Evolutionary conservation across 306 rosid genomes (phyloP), one percentile per base, ranked within the genome.

Genomic region (Acmispon strigosus): DNA sequence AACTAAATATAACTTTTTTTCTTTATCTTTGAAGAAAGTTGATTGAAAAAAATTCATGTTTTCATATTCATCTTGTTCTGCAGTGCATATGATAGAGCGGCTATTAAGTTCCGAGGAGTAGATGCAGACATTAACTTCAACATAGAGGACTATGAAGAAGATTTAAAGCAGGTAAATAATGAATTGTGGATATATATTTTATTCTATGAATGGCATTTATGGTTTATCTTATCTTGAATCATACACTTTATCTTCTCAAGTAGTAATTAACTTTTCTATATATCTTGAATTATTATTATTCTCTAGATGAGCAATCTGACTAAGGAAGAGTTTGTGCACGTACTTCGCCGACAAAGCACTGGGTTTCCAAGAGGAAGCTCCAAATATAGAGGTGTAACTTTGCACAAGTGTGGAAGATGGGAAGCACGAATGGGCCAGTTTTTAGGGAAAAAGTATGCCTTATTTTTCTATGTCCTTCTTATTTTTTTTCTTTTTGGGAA

Each of bases 331-430:
- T 95, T 95, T 67, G 99, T 95, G 67, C 99, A 95, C 81, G 99
- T 95, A 72, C 99, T 95, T 68, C 95, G 99, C 74, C 90, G 99
- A 89, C 99, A 95, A 86, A 95, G 99, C 83, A 95, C 97, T 71
- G 99, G 99, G 18, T 95, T 87, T 80, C 99, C 99, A 1, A 87
- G 99, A 78, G 99, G 99, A 17, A 95, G 99, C 84, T 95, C 99
- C 29, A 95, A 95, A 80, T 95, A 87, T 82, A 91, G 99, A 85
- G 99, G 99, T 58, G 99, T 95, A 15, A 95, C 99, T 14, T 84
- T 95, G 80, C 99, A 95, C 71, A 95, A 95, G 76, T 95, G 99
- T 81, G 99, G 99, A 72, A 85, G 99, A 89, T 95, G 99, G 99
- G 99, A 95, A 15, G 97, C 99, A 48, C 76, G 99, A 54, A 91